phyloP scores from a whole-genome alignment of 2,329 filamentous ascomycete species.

The Colletotrichum eleusines region DNA sequence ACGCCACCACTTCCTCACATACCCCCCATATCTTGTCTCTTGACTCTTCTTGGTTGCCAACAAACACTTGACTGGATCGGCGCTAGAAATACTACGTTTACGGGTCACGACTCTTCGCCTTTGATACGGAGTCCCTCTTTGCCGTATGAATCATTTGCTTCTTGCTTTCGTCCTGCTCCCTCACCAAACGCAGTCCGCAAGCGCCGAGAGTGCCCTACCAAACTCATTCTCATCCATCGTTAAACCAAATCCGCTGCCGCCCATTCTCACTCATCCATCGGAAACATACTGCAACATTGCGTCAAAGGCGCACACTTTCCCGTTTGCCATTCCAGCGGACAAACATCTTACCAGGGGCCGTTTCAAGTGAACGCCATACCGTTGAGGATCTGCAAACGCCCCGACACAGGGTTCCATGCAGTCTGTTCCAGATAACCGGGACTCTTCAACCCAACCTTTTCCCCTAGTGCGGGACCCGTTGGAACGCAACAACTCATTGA shows the following conservation, averaged over 20 bases:
- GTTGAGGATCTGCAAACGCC: slow-evolving; percentile 15
- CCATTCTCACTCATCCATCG: neutral
- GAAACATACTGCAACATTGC: neutral
- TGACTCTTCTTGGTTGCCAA: neutral
- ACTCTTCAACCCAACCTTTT: slow-evolving; percentile 20
- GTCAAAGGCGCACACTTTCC: neutral
- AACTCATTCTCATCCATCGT: neutral
- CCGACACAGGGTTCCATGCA: neutral
- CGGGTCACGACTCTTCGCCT: neutral
- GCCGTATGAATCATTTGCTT: neutral
- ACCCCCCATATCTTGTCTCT: neutral
- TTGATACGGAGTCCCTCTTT: neutral
- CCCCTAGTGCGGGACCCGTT: slow-evolving; percentile 15
- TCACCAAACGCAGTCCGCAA: neutral
- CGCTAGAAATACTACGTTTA: neutral
- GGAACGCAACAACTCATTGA: neutral
- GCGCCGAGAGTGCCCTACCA: neutral
- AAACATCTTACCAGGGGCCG: neutral
- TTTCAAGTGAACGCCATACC: slow-evolving; percentile 1
- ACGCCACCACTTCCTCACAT: neutral
- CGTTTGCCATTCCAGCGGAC: neutral
- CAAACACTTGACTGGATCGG: neutral
- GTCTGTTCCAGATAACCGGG: slow-evolving; percentile 11
- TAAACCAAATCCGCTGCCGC: neutral
- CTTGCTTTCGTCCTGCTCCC: neutral